phyloP scores from a whole-genome alignment of 768 basidiomycete genomes.

The Podaxis sp. region DNA sequence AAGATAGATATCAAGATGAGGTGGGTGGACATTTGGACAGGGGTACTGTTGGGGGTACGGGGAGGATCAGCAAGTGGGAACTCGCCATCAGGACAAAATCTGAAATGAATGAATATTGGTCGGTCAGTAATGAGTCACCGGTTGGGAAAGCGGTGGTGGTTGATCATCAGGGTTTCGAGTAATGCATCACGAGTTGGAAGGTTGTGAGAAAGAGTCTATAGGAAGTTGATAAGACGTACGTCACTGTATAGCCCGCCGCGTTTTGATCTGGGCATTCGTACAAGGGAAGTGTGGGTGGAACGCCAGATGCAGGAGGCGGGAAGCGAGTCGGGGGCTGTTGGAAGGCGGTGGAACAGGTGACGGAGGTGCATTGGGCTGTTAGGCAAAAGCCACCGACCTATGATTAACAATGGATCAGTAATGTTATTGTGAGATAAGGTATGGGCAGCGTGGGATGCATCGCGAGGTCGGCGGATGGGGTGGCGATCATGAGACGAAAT shows the following conservation, averaged over 20 bases:
- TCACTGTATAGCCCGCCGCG: constrained; percentile 23
- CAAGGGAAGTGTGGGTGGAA: constrained; percentile 20
- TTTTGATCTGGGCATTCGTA: constrained; percentile 21
- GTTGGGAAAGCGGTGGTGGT: no score
- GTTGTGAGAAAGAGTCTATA: not conserved
- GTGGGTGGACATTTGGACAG: constrained; percentile 31
- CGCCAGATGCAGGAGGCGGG: constrained; percentile 16
- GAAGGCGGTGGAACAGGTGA: constrained; percentile 24
- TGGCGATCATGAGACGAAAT: no score
- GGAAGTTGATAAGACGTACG: constrained; percentile 19
- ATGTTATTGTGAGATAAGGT: no score
- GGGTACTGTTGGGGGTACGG: constrained; percentile 27
- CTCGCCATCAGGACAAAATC: constrained; percentile 26
- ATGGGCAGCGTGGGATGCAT: no score
- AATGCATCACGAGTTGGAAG: not conserved
- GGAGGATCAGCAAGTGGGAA: constrained; percentile 20
- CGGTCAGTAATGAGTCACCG: no score
- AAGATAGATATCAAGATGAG: not conserved
- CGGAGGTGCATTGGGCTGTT: constrained; percentile 19
- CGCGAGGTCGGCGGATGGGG: no score
- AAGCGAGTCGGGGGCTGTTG: constrained; percentile 23
- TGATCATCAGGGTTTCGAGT: no score
- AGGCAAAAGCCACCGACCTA: constrained; percentile 24
- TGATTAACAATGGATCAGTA: no score
- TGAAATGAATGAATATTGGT: constrained; percentile 1